A percentile compares a stretch with the other conserved stretches of the same genome.
Evolutionary conservation across 495 filamentous ascomycete species (phyloP).

Genomic region (Neurospora cerealis): DNA sequence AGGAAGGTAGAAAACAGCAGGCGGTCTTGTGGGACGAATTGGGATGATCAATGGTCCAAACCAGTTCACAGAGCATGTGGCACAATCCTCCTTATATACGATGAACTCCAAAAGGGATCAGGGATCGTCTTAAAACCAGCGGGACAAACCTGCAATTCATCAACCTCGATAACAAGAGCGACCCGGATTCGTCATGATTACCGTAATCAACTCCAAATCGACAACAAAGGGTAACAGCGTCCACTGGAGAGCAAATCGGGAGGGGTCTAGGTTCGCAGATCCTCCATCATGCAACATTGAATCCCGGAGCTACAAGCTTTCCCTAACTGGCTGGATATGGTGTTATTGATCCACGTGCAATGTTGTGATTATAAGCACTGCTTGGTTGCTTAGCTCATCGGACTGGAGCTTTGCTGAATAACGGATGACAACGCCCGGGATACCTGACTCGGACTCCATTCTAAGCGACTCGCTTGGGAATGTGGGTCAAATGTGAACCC

Average conservation of each 20-base stretch:
- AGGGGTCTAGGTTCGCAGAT: not conserved
- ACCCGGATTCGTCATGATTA: not conserved
- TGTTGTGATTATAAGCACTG: not conserved
- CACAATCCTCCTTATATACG: not conserved
- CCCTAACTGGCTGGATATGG: not conserved
- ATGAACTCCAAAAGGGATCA: not conserved
- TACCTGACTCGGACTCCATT: not conserved
- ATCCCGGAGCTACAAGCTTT: not conserved
- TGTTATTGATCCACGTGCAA: not conserved
- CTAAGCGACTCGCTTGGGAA: not conserved
- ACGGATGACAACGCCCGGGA: not conserved
- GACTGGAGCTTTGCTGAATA: constrained; percentile 1
- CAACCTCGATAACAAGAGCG: not conserved
- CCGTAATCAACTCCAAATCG: not conserved
- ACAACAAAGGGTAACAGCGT: not conserved
- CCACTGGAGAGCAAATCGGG: not conserved
- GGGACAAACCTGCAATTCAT: not conserved
- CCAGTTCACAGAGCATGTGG: not conserved
- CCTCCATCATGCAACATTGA: not conserved
- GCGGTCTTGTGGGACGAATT: not conserved
- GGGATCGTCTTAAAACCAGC: not conserved
- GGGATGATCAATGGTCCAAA: not conserved
- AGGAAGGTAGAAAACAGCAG: not conserved
- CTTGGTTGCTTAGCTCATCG: not conserved
- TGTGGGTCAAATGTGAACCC: not conserved